Percentiles rank a stretch among this genome's conserved stretches.
Conservation (phyloP, 768 basidiomycete species). For the Mycena polygramma region DNA sequence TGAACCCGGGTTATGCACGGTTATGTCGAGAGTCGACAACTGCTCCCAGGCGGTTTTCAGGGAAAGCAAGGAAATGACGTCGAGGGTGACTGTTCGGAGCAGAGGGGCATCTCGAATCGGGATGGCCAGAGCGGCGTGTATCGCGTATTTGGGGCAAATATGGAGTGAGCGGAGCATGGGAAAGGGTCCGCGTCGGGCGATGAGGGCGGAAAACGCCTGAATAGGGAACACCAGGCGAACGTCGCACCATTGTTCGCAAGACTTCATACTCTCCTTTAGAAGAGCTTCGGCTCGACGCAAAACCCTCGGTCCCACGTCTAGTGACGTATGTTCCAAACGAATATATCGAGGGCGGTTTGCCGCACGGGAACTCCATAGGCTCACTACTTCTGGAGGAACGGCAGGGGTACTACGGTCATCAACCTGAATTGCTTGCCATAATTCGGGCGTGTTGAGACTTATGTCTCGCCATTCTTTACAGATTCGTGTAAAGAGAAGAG, state of each 20-base stretch:
- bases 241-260: slow-evolving; percentile 7
- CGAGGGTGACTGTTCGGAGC: slow-evolving; percentile 1
- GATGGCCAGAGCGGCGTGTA: background rate
- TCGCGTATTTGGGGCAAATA: too few relatives aligned
- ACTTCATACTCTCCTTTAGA: slow-evolving; percentile 3
- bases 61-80: background rate
- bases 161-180: slow-evolving; percentile 13
- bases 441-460: slow-evolving; percentile 8
- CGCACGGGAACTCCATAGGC: slow-evolving; percentile 1
- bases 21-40: background rate
- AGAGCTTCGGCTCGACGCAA: background rate
- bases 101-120: slow-evolving; percentile 2
- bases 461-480: slow-evolving; percentile 4
- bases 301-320: too few relatives aligned
- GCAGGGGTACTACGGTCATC: background rate
- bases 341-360: slow-evolving; percentile 3
- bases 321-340: background rate
- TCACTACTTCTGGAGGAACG: background rate
- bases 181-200: slow-evolving; percentile 1
- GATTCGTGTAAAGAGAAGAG: background rate
- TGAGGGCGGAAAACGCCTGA: background rate
- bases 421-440: slow-evolving; percentile 11
- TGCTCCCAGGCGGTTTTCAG: slow-evolving; percentile 7
- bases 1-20: background rate
- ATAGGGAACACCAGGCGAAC: background rate